Evolutionary conservation across 805 yeast species (phyloP).

Genomic region (Komagataella ulmi): DNA sequence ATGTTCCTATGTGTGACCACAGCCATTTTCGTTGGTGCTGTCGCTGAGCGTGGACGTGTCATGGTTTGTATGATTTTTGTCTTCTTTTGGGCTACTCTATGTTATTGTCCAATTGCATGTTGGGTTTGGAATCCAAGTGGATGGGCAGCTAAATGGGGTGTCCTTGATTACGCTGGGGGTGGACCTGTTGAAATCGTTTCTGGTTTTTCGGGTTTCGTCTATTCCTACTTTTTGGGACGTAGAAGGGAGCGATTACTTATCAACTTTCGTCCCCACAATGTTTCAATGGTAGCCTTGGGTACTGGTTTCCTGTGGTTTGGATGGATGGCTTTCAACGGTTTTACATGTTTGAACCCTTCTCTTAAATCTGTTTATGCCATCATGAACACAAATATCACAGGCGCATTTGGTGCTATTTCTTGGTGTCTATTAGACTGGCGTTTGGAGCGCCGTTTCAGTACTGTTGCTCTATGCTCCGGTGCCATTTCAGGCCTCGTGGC

Average conservation of each 20-base stretch:
- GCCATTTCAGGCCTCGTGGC: conserved; percentile 93
- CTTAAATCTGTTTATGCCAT: conserved; percentile 79
- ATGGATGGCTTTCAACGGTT: conserved; percentile 94
- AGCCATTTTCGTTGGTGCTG: conserved; percentile 85
- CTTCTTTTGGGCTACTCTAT: conserved; percentile 83
- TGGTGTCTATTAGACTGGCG: conserved; percentile 90
- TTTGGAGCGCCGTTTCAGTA: conserved; percentile 81
- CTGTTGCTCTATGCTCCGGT: conserved; percentile 93
- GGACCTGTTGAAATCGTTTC: conserved; percentile 92
- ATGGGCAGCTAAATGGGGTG: conserved; percentile 92
- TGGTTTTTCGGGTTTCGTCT: conserved; percentile 84
- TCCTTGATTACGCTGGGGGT: conserved; percentile 93
- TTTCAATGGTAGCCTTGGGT: conserved; percentile 81
- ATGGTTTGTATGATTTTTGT: conserved; percentile 73
- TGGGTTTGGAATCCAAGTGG: conserved; percentile 94
- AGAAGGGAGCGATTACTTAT: conserved; percentile 65
- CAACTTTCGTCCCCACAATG: conserved; percentile 91
- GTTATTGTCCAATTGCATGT: conserved; percentile 87
- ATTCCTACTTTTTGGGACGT: conserved; percentile 68
- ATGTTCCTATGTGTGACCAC: conserved; percentile 87
- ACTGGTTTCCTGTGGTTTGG: conserved; percentile 85
- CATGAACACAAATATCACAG: conserved; percentile 83
- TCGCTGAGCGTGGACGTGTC: conserved; percentile 86
- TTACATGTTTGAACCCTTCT: conserved; percentile 73
- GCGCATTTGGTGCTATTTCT: conserved; percentile 80